Conservation (phyloP, 2,329 filamentous ascomycete species). For the Venturia carpophila region DNA sequence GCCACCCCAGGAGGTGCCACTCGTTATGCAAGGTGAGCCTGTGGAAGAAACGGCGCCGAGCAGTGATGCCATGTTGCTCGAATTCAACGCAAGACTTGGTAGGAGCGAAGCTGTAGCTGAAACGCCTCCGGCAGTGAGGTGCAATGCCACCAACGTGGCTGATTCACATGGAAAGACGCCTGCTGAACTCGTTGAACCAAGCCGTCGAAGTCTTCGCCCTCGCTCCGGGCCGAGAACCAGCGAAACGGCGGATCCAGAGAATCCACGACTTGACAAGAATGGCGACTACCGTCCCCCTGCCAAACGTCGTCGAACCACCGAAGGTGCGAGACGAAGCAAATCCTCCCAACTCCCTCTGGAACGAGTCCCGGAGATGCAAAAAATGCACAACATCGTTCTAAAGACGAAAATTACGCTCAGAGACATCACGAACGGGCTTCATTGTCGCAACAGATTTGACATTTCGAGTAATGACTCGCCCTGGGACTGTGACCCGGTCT, state of each 20-base stretch:
- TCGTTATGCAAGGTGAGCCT: constrained; percentile 6
- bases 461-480: neutral
- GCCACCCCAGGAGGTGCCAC: neutral
- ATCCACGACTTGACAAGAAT: constrained; percentile 16
- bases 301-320: constrained; percentile 23
- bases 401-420: neutral
- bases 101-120: neutral
- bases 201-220: neutral
- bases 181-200: no score
- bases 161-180: neutral
- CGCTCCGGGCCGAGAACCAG: neutral
- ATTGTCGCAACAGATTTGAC: neutral
- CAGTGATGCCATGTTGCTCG: constrained; percentile 3
- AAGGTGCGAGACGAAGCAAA: constrained; percentile 26
- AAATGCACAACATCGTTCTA: constrained; percentile 24
- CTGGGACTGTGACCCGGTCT: neutral
- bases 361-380: constrained; percentile 26
- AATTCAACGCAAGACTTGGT: neutral
- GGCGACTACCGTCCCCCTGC: constrained; percentile 20
- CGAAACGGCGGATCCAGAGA: neutral
- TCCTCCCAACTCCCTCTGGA: constrained; percentile 35
- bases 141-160: neutral
- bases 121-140: neutral
- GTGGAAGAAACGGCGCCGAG: neutral
- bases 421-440: constrained; percentile 2